A percentile compares a stretch with the other conserved stretches of the same genome.
Evolutionary conservation across 176 grass and related monocot species (phyloP).

Genomic region (Triticum monococcum): DNA sequence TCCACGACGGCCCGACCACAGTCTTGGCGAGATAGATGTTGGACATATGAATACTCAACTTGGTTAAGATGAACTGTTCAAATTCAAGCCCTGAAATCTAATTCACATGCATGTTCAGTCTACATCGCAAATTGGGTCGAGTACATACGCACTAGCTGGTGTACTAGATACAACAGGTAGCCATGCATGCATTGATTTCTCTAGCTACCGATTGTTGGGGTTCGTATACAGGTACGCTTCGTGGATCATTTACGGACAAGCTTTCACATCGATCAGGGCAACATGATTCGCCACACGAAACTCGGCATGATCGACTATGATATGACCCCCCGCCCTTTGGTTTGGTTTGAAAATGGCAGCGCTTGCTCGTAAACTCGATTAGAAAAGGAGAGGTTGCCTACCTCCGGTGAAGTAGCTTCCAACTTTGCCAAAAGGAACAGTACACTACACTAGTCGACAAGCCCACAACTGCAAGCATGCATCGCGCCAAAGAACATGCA

Average conservation of each 20-base stretch:
- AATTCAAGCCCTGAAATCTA: too few relatives aligned
- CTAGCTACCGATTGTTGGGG: background rate
- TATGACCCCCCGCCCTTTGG: background rate
- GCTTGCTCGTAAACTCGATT: background rate
- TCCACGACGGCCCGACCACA: too few relatives aligned
- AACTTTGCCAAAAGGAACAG: constrained; percentile 36
- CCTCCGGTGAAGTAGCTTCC: constrained; percentile 41
- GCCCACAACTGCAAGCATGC: background rate
- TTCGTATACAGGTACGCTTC: background rate
- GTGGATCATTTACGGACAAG: too few relatives aligned
- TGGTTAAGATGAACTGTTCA: too few relatives aligned
- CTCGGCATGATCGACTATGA: too few relatives aligned
- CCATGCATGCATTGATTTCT: background rate
- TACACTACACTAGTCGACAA: constrained; percentile 5
- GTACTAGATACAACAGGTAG: too few relatives aligned
- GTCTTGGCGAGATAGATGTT: too few relatives aligned
- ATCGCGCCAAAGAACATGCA: background rate
- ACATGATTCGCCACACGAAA: too few relatives aligned
- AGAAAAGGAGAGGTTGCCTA: constrained; percentile 37
- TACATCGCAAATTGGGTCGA: too few relatives aligned
- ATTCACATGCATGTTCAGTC: too few relatives aligned
- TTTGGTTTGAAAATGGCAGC: constrained; percentile 36
- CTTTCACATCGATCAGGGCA: too few relatives aligned
- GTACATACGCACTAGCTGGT: too few relatives aligned
- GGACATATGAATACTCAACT: background rate